Evolutionary conservation across 345 rosid genomes (phyloP).

Genomic region (Cardamine resedifolia): DNA sequence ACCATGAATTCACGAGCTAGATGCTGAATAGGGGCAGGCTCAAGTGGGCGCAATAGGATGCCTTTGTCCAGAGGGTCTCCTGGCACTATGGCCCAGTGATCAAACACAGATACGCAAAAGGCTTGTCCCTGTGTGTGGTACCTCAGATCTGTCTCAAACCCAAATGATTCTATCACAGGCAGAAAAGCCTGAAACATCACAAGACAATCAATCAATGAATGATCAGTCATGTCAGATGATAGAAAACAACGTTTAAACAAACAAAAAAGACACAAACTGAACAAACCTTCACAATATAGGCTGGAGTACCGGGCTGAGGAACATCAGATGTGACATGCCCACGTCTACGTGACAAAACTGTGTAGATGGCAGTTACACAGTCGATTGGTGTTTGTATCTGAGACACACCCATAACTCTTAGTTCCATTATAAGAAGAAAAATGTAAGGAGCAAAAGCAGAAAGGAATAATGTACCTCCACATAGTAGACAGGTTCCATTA

Average conservation of each 20-base stretch:
- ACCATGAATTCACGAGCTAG: conserved; percentile 70
- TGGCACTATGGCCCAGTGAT: conserved; percentile 93
- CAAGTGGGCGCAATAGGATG: conserved; percentile 81
- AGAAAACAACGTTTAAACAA: not conserved
- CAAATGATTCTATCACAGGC: conserved; percentile 88
- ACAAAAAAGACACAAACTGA: not conserved
- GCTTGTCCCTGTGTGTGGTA: conserved; percentile 96
- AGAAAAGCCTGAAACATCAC: conserved; percentile 67
- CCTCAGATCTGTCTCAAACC: conserved; percentile 88
- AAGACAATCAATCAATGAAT: not conserved
- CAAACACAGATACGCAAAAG: conserved; percentile 72
- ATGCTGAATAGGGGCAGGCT: conserved; percentile 88
- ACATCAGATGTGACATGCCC: conserved; percentile 97
- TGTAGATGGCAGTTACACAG: conserved; percentile 93
- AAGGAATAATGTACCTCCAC: conserved; percentile 64
- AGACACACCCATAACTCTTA: conserved; percentile 16
- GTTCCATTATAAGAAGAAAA: not conserved
- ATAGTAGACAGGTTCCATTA: conserved; percentile 99
- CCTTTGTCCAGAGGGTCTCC: conserved; percentile 96
- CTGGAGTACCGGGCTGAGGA: conserved; percentile 98
- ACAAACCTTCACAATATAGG: conserved; percentile 86
- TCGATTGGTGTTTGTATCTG: conserved; percentile 99
- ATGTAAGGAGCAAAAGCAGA: not conserved
- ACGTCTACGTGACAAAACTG: conserved; percentile 89
- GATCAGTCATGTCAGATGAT: not conserved